A percentile compares a stretch with the other conserved stretches of the same genome.
Evolutionary conservation across 2,329 filamentous ascomycete genomes (phyloP).

Genomic region (Xylaria sp.): DNA sequence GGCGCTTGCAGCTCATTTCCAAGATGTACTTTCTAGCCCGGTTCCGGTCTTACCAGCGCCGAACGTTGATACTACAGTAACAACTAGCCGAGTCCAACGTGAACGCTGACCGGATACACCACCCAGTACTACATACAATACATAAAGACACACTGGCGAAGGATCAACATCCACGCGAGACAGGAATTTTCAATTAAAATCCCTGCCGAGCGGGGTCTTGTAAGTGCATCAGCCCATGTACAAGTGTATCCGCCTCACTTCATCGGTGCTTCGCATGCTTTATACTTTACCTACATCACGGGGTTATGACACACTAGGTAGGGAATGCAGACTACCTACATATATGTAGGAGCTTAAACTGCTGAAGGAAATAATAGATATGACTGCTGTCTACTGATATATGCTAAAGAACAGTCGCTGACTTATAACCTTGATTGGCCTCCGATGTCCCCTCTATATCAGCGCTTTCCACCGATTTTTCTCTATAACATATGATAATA

Average conservation of each 20-base stretch:
- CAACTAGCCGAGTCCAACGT: slow-evolving; percentile 23
- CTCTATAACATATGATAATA: not conserved
- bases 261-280: not conserved
- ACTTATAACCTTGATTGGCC: not conserved
- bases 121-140: not conserved
- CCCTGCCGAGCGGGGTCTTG: slow-evolving; percentile 17
- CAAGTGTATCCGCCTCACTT: slow-evolving; percentile 26
- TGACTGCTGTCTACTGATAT: not conserved
- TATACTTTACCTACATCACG: not conserved
- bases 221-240: no score
- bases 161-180: slow-evolving; percentile 9
- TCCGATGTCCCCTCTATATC: not conserved
- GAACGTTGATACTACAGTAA: slow-evolving; percentile 18
- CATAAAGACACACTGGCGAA: no score
- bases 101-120: slow-evolving; percentile 14
- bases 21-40: not conserved
- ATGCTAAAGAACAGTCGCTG: not conserved
- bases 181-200: slow-evolving; percentile 26
- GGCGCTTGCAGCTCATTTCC: not conserved
- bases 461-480: not conserved
- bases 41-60: not conserved
- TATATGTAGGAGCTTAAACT: no score
- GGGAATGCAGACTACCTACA: no score
- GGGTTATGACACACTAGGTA: no score
- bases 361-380: not conserved